Percentiles rank a stretch among this genome's conserved stretches.
These are phyloP conservation scores for Piromyces finnis DNA, from an alignment of 192 early-diverging fungal species.

Conservation along the genomic window DNA sequence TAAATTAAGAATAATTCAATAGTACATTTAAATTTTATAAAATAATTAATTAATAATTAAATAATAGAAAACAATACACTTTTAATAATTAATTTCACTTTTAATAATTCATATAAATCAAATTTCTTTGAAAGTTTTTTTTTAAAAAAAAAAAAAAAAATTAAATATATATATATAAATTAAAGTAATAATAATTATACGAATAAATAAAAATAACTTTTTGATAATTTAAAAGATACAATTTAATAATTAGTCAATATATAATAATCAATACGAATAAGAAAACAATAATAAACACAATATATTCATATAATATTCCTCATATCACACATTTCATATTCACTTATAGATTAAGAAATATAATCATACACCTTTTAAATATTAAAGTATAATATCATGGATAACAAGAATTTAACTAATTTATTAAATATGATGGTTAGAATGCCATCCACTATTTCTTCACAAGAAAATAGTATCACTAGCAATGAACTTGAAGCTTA, in stretches of 20 bases:
- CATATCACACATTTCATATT: no score
- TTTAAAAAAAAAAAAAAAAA: background rate
- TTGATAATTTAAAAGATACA: no score
- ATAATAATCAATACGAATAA: no score
- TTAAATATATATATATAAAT: no score
- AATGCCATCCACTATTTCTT: background rate
- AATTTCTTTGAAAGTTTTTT: background rate
- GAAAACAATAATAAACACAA: no score
- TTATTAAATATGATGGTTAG: background rate
- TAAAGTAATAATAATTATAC: no score
- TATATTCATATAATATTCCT: background rate
- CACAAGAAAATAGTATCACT: background rate
- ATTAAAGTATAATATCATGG: no score
- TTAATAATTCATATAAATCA: background rate
- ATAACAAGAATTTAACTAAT: background rate
- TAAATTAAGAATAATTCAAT: background rate
- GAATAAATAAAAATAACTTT: no score
- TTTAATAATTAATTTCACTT: background rate
- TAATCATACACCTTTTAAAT: no score
- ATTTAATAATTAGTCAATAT: no score
- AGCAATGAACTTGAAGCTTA: background rate
- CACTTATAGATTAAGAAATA: no score
- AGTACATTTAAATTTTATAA: background rate
- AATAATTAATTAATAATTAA: background rate
- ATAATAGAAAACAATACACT: background rate